A percentile compares a stretch with the other conserved stretches of the same genome.
Evolutionary conservation across 1,139 yeast species (phyloP).

Genomic region (Wickerhamiella infanticola): DNA sequence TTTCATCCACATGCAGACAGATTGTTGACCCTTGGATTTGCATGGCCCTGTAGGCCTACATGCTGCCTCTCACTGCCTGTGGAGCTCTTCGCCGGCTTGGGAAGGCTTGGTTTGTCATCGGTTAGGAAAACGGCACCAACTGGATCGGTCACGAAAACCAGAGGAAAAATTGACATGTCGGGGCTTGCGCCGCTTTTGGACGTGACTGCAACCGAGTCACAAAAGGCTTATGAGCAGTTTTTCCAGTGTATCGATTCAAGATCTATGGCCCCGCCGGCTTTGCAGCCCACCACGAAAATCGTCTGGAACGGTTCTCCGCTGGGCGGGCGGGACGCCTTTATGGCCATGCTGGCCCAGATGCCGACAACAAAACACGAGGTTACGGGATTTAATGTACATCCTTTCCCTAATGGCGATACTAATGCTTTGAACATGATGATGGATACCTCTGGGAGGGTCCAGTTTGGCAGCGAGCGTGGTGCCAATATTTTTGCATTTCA

Average conservation of each 20-base stretch:
- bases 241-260: slow-evolving; percentile 11
- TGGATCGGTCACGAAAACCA: too few species aligned
- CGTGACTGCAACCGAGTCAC: slow-evolving; percentile 11
- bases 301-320: slow-evolving; percentile 29
- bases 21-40: too few species aligned
- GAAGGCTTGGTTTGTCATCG: too few species aligned
- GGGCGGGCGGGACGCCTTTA: slow-evolving; percentile 24
- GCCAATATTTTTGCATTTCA: slow-evolving; percentile 20
- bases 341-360: slow-evolving; percentile 19
- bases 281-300: slow-evolving; percentile 21
- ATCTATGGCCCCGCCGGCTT: slow-evolving; percentile 2
- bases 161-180: not conserved
- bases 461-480: slow-evolving; percentile 19
- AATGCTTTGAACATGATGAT: slow-evolving; percentile 16
- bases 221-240: slow-evolving; percentile 6
- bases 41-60: too few species aligned
- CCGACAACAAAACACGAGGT: slow-evolving; percentile 23
- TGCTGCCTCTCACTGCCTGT: too few species aligned
- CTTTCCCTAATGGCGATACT: slow-evolving; percentile 18
- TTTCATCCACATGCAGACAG: too few species aligned
- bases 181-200: slow-evolving; percentile 8
- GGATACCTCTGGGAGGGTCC: slow-evolving; percentile 21
- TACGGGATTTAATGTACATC: slow-evolving; percentile 23
- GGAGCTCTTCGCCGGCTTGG: too few species aligned
- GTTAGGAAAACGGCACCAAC: too few species aligned